These are phyloP conservation scores for Dothistroma septosporum DNA, from an alignment of 2,329 filamentous ascomycete genomes.

Conservation along the genomic window DNA sequence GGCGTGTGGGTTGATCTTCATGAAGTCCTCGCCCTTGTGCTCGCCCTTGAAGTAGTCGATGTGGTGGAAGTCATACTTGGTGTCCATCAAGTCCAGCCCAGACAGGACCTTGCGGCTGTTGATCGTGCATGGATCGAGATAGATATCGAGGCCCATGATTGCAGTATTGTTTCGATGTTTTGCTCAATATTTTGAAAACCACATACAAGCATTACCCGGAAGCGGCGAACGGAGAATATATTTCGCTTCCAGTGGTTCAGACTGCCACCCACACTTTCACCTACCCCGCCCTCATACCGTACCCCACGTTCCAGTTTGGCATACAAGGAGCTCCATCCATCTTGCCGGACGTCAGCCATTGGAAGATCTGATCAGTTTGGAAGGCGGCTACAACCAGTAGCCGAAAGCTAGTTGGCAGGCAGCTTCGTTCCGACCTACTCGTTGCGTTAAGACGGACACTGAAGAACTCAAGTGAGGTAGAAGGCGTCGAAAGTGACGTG, in stretches of 20 bases:
- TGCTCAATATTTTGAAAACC: neutral
- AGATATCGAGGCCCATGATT: constrained; percentile 32
- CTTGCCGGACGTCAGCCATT: constrained; percentile 7
- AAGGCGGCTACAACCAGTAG: neutral
- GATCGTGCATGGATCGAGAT: constrained; percentile 42
- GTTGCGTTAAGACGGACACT: neutral
- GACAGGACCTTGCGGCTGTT: constrained; percentile 43
- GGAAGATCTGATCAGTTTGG: neutral
- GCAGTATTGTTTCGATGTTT: constrained; percentile 3
- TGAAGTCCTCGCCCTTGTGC: constrained; percentile 36
- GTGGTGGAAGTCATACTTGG: constrained; percentile 36
- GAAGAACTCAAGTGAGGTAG: neutral
- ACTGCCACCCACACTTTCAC: constrained; percentile 1
- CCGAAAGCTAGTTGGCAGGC: neutral
- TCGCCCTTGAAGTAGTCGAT: constrained; percentile 41
- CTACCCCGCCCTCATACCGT: constrained; percentile 3
- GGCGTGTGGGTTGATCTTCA: constrained; percentile 38
- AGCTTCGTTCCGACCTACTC: neutral
- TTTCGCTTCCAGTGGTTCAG: neutral
- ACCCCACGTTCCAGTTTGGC: neutral
- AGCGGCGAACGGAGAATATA: constrained; percentile 8
- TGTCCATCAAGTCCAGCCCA: constrained; percentile 37
- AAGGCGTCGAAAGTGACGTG: neutral
- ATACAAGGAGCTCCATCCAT: neutral
- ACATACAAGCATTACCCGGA: neutral